Conservation (phyloP, 768 basidiomycete genomes). For the Scleroderma bovista region DNA sequence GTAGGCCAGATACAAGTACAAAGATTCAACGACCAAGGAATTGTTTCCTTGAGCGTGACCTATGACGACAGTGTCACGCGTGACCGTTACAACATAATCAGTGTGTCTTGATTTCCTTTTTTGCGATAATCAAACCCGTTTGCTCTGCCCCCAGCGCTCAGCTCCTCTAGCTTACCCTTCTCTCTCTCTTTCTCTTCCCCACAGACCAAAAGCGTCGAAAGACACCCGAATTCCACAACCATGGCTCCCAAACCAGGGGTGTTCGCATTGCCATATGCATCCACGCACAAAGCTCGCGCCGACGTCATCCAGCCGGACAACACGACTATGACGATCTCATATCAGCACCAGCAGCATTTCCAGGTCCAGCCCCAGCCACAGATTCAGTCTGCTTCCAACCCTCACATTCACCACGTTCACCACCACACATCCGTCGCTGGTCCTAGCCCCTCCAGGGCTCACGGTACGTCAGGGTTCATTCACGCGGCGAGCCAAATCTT, state of each 20-base stretch:
- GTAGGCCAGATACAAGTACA: neutral
- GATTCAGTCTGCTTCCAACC: slow-evolving; percentile 12
- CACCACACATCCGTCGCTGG: slow-evolving; percentile 37
- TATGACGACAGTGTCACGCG: neutral
- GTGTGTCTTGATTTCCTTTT: slow-evolving; percentile 15
- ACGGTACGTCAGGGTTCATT: slow-evolving; percentile 28
- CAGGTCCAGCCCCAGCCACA: slow-evolving; percentile 6
- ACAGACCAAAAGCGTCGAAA: neutral
- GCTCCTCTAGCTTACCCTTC: neutral
- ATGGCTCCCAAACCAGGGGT: slow-evolving; percentile 72
- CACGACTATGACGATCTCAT: slow-evolving; percentile 11
- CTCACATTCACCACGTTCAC: slow-evolving; percentile 33
- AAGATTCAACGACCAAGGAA: neutral
- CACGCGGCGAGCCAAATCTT: slow-evolving; percentile 14
- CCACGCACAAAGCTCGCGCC: slow-evolving; percentile 39
- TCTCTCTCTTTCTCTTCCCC: neutral
- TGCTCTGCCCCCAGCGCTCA: slow-evolving; percentile 2
- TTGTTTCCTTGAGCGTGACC: neutral
- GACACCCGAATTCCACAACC: neutral
- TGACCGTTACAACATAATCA: slow-evolving; percentile 1
- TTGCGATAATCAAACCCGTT: slow-evolving; percentile 8
- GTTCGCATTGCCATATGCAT: slow-evolving; percentile 55
- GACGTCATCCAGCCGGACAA: slow-evolving; percentile 25
- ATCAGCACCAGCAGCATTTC: slow-evolving; percentile 9
- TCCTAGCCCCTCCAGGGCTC: slow-evolving; percentile 34